These are phyloP conservation scores for Immersiella caudata DNA, from an alignment of 495 filamentous ascomycete genomes.

Conservation along the genomic window DNA sequence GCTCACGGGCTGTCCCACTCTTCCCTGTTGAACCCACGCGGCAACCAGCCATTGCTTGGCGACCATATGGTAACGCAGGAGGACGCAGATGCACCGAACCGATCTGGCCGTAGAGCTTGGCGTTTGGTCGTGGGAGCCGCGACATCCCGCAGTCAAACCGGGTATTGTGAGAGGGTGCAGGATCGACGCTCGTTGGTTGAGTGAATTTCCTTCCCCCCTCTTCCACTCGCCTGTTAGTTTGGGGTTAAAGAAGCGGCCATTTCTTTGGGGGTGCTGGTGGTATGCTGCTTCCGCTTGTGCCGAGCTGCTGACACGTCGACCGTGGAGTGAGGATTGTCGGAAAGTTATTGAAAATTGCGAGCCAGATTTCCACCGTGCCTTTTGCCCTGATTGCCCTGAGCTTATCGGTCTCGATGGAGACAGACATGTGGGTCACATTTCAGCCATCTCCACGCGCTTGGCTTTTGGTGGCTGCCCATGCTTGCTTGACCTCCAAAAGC, in stretches of 20 bases:
- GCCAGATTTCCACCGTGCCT: background rate
- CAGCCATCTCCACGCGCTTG: background rate
- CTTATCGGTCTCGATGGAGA: background rate
- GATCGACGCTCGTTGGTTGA: constrained; percentile 13
- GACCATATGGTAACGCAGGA: background rate
- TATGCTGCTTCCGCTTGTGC: background rate
- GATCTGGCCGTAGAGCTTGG: background rate
- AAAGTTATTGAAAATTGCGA: background rate
- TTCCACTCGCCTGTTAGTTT: background rate
- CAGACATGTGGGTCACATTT: background rate
- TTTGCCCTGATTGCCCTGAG: background rate
- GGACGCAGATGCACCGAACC: background rate
- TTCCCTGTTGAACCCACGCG: constrained; percentile 1
- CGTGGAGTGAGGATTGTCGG: background rate
- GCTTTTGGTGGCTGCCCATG: background rate
- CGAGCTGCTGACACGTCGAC: constrained; percentile 3
- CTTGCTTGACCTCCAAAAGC: background rate
- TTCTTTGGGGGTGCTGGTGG: background rate
- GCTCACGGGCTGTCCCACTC: constrained; percentile 2
- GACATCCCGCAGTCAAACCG: constrained; percentile 10
- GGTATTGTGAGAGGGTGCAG: constrained; percentile 11
- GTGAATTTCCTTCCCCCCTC: constrained; percentile 1
- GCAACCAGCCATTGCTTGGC: constrained; percentile 7
- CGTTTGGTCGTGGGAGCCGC: constrained; percentile 10
- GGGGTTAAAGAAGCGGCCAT: background rate